Percentiles rank a stretch among this genome's conserved stretches.
phyloP scores from a whole-genome alignment of 1,284 basidiomycete genomes.

The Ustilago sp. region DNA sequence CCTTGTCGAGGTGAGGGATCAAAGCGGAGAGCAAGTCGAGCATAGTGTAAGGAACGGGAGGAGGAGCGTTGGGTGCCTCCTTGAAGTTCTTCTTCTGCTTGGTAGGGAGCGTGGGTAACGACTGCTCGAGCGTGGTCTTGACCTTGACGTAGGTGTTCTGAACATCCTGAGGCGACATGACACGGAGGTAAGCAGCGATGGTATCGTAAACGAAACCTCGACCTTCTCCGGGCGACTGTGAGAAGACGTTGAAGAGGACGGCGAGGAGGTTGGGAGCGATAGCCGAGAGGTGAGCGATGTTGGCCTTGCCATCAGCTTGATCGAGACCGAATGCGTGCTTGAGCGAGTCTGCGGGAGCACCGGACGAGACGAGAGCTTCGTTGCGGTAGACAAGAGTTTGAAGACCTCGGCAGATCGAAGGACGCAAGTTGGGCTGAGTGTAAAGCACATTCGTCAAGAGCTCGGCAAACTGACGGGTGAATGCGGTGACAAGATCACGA shows the following conservation, averaged over 20 bases:
- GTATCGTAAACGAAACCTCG: constrained; percentile 88
- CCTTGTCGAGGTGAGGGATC: constrained; percentile 73
- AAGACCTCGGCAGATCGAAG: constrained; percentile 83
- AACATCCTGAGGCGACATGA: constrained; percentile 76
- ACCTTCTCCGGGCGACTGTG: constrained; percentile 81
- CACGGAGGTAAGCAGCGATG: constrained; percentile 84
- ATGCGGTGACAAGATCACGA: constrained; percentile 76
- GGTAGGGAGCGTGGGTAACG: constrained; percentile 72
- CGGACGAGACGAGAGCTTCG: constrained; percentile 71
- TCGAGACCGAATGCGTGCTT: constrained; percentile 73
- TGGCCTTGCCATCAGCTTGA: constrained; percentile 76
- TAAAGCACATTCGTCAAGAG: constrained; percentile 92
- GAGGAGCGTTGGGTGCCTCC: constrained; percentile 45
- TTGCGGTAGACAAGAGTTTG: constrained; percentile 84
- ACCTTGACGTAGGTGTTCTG: constrained; percentile 85
- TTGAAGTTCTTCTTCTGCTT: constrained; percentile 45
- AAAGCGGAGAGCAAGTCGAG: constrained; percentile 90
- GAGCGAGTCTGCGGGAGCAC: constrained; percentile 72
- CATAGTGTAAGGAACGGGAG: constrained; percentile 78
- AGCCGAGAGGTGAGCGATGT: constrained; percentile 79
- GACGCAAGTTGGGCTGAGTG: constrained; percentile 84
- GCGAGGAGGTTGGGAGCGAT: constrained; percentile 93
- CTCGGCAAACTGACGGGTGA: constrained; percentile 68
- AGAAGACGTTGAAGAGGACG: constrained; percentile 96
- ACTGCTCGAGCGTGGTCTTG: constrained; percentile 79